Conservation (phyloP, 1,284 basidiomycete species). For the Leccinum pseudoinsigne region DNA sequence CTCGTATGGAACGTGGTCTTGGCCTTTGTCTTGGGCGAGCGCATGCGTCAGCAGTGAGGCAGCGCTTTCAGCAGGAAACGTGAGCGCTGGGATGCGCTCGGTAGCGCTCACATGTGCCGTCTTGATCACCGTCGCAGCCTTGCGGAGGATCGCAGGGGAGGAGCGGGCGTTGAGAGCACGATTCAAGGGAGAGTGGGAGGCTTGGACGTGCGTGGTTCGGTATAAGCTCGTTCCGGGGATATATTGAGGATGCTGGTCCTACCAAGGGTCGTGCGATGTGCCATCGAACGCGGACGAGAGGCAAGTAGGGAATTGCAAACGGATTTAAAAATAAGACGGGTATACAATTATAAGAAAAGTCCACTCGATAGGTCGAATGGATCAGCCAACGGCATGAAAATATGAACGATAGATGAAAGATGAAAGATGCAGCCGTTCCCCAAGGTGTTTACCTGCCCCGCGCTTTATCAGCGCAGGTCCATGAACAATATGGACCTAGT, state of each 20-base stretch:
- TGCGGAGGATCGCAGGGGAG: conserved; percentile 17
- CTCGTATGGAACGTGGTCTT: neutral
- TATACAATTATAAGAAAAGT: conserved; percentile 2
- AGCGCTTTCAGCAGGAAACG: neutral
- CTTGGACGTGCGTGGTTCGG: conserved; percentile 15
- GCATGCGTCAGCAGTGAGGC: neutral
- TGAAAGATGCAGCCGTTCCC: neutral
- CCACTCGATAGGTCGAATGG: neutral
- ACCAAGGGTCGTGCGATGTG: neutral
- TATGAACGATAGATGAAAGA: neutral
- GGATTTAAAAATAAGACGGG: neutral
- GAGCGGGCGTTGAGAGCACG: conserved; percentile 12
- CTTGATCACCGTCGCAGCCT: conserved; percentile 7
- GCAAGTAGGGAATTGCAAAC: neutral
- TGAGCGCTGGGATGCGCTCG: conserved; percentile 5
- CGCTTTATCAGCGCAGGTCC: conserved; percentile 20
- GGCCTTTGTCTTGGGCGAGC: neutral
- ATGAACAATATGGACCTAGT: conserved; percentile 21
- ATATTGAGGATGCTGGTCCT: conserved; percentile 14
- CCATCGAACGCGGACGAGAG: neutral
- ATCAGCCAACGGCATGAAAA: conserved; percentile 7
- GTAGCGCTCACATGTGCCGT: conserved; percentile 13
- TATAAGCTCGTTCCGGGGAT: conserved; percentile 26
- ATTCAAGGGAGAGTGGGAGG: conserved; percentile 26
- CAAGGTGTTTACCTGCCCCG: conserved; percentile 14